phyloP scores from a whole-genome alignment of 441 rosid genomes.

The Sinapis alba region DNA sequence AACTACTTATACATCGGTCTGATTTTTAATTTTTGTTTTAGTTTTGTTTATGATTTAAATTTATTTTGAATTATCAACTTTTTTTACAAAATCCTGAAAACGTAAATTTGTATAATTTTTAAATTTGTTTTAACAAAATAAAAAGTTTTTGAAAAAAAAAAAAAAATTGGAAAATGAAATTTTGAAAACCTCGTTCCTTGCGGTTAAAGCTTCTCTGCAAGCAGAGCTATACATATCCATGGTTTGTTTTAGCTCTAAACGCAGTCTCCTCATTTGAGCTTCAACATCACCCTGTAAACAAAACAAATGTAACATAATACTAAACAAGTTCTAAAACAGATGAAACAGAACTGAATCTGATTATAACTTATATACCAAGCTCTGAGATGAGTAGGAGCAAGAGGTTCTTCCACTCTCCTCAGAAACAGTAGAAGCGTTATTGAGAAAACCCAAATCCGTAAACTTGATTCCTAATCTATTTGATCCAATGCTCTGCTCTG shows the following conservation, averaged over 20 bases:
- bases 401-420: conserved; percentile 63
- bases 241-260: conserved; percentile 88
- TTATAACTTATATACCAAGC: conserved; percentile 45
- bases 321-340: background rate
- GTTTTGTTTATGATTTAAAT: too few species aligned
- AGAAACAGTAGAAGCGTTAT: conserved; percentile 57
- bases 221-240: conserved; percentile 94
- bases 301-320: background rate
- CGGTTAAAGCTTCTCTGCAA: conserved; percentile 85
- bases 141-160: too few species aligned
- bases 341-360: background rate
- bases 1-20: background rate
- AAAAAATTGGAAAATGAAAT: too few species aligned
- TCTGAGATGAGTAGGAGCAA: conserved; percentile 54
- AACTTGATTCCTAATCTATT: conserved; percentile 49
- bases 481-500: conserved; percentile 70
- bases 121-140: too few species aligned
- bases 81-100: too few species aligned
- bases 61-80: too few species aligned
- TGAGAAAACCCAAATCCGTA: conserved; percentile 42
- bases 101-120: too few species aligned
- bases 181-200: conserved; percentile 62
- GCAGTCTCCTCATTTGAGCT: conserved; percentile 83
- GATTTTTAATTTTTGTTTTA: too few species aligned
- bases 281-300: conserved; percentile 76